These are phyloP conservation scores for Hamigera avellanea DNA, from an alignment of 495 filamentous ascomycete genomes.

Conservation along the genomic window DNA sequence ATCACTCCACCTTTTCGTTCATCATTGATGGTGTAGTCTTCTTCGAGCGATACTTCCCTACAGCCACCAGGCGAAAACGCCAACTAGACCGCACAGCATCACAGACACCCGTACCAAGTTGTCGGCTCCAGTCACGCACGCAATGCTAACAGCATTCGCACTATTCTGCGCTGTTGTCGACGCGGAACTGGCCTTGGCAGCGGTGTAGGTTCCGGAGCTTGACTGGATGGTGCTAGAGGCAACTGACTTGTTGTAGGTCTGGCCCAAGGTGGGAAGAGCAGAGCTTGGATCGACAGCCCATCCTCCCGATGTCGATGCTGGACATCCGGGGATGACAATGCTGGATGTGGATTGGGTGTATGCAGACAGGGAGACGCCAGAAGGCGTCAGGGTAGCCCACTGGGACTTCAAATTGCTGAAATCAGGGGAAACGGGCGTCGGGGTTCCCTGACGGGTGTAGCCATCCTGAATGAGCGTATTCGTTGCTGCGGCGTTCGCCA, in stretches of 20 bases:
- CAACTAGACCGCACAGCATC: slow-evolving; percentile 11
- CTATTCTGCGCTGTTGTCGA: slow-evolving; percentile 10
- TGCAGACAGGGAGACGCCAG: slow-evolving; percentile 48
- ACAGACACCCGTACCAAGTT: slow-evolving; percentile 13
- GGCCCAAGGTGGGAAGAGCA: slow-evolving; percentile 55
- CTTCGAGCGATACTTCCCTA: slow-evolving; percentile 3
- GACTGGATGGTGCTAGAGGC: slow-evolving; percentile 3
- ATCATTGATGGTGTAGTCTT: too few species aligned
- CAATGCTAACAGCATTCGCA: slow-evolving; percentile 7
- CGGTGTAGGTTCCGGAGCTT: slow-evolving; percentile 2
- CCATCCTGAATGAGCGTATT: slow-evolving; percentile 47
- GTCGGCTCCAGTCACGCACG: slow-evolving; percentile 10
- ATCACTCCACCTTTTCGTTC: too few species aligned
- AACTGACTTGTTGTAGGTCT: slow-evolving; percentile 14
- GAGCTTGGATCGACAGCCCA: slow-evolving; percentile 65
- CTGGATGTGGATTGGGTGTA: slow-evolving; percentile 53
- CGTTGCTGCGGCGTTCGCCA: slow-evolving; percentile 20
- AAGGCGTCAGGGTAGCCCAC: slow-evolving; percentile 63
- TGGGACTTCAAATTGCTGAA: slow-evolving; percentile 65
- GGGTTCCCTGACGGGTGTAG: slow-evolving; percentile 58
- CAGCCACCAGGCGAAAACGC: slow-evolving; percentile 14
- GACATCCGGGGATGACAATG: slow-evolving; percentile 48
- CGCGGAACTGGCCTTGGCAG: slow-evolving; percentile 7
- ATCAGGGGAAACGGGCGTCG: slow-evolving; percentile 62
- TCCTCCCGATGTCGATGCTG: slow-evolving; percentile 50